Base-by-base conservation (phyloP, 2,329 filamentous ascomycete genomes). In the Chaetomiaceae sp. region DNA sequence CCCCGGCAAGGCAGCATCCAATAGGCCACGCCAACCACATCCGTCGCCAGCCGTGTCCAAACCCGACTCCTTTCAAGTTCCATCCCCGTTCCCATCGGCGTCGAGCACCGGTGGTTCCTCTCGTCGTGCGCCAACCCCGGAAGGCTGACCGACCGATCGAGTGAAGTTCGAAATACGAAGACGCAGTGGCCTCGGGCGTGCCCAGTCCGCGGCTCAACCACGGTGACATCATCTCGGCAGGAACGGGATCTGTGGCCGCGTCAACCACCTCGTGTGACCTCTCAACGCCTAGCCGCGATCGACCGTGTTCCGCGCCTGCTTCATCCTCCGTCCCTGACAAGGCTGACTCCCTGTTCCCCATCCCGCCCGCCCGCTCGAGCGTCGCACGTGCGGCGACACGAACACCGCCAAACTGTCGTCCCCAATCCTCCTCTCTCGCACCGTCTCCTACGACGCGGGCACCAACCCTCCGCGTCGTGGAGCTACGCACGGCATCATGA, bases 371-470 rank as follows among this genome's bases (percentile, higher is more conserved):
- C 61, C 56, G 50, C 52, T 59, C 45, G 57, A 59, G 46, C 49
- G 61, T 58, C 59, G 58, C 57, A 59, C 57, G 59, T 43, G 59
- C 53, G 59, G 54, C 55, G 59, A 63, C 60, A 58, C 59, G 75
- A 88, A 88, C 74, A 92, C 89, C 89, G 89, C 87, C 89, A 95
- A 95, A 78, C 85, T 95, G 89, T 92, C 91, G 85, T 89, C 91
- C 72, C 86, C 81, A 77, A 79, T 94, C 74, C 80, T 95, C 68
- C 82, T 95, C 68, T 87, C 89, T 72, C 89, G 89, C 71, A 90
- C 89, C 79, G 87, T 94, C 80, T 91, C 89, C 73, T 95, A 94
- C 81, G 87, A 91, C 79, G 86, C 85, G 78, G 86, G 87, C 75
- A 83, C 85, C 65, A 87, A 88, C 64, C 76, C 79, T 70, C 80